A percentile compares a stretch with the other conserved stretches of the same genome.
Evolutionary conservation across 352 stramenopile genomes (phyloP).

Genomic region (Phytopythium boreale): DNA sequence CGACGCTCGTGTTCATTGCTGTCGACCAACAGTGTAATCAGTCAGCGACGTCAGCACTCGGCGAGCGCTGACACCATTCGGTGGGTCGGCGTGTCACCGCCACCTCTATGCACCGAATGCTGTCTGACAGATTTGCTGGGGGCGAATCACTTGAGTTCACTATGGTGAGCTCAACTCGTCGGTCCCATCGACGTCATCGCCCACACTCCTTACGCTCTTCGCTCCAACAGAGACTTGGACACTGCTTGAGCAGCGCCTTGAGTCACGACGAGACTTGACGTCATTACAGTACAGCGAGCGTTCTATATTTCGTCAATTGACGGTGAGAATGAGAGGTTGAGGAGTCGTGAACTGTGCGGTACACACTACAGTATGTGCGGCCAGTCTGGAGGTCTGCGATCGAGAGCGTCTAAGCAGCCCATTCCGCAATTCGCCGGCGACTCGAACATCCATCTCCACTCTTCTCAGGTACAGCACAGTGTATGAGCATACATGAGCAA

Average conservation of each 20-base stretch:
- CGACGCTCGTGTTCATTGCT: not conserved
- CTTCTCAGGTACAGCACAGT: not conserved
- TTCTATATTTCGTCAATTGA: slow-evolving; percentile 2
- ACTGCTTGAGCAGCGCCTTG: too few relatives aligned
- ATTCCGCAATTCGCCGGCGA: not conserved
- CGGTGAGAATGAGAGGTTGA: not conserved
- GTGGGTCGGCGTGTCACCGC: not conserved
- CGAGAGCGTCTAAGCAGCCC: slow-evolving; percentile 1
- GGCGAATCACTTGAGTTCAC: not conserved
- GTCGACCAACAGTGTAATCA: not conserved
- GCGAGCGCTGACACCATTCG: not conserved
- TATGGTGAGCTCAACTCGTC: slow-evolving; percentile 1
- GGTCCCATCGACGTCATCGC: slow-evolving; percentile 3
- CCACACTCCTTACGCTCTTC: not conserved
- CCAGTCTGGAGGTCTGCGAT: not conserved
- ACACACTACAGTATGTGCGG: too few relatives aligned
- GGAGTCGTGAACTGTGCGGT: too few relatives aligned
- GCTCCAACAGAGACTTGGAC: not conserved
- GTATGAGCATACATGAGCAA: too few relatives aligned
- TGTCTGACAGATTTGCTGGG: not conserved
- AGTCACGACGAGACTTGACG: not conserved
- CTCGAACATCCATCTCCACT: not conserved
- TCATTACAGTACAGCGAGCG: not conserved
- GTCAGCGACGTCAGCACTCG: not conserved
- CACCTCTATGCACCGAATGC: not conserved